Conservation (phyloP, 192 early-diverging fungal species). For the Entomortierella lignicola region DNA sequence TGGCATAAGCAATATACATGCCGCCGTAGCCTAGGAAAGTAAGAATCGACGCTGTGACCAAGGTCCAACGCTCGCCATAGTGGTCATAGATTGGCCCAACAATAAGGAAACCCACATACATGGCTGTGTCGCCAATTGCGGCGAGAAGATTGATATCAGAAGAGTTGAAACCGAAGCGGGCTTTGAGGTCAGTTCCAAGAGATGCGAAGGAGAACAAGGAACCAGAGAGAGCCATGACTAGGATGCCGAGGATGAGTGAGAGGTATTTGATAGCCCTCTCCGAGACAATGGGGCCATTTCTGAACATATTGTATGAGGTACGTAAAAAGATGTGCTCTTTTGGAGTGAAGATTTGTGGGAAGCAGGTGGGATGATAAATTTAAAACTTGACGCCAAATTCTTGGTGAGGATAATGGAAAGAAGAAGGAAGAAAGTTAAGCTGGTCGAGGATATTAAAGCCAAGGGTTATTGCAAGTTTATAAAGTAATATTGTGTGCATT, state of each 20-base stretch:
- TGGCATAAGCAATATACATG: slow-evolving; percentile 56
- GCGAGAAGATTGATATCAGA: slow-evolving; percentile 49
- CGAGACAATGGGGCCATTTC: slow-evolving; percentile 10
- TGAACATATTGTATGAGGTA: not conserved
- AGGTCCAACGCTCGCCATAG: slow-evolving; percentile 47
- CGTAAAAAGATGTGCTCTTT: not conserved
- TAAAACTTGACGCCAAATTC: too few species aligned
- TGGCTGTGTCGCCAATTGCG: slow-evolving; percentile 49
- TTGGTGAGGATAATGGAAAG: too few species aligned
- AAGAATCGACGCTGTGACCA: slow-evolving; percentile 34
- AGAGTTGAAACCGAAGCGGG: slow-evolving; percentile 48
- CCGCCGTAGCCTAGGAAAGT: slow-evolving; percentile 50
- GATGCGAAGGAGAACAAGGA: slow-evolving; percentile 52
- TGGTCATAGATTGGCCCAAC: slow-evolving; percentile 53
- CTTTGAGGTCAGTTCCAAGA: slow-evolving; percentile 47
- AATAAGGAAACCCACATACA: slow-evolving; percentile 53
- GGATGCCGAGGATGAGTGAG: slow-evolving; percentile 36
- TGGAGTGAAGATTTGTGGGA: not conserved
- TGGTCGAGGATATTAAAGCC: too few species aligned
- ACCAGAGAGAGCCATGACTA: slow-evolving; percentile 50
- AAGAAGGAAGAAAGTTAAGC: too few species aligned
- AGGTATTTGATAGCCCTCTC: slow-evolving; percentile 36
- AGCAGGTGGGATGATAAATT: not conserved
- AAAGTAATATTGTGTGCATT: too few species aligned
- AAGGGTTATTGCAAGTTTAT: not conserved